A percentile compares a stretch with the other conserved stretches of the same genome.
Evolutionary conservation across 2,329 filamentous ascomycete genomes (phyloP).

Genomic region (Alternaria hordeiaustralica): DNA sequence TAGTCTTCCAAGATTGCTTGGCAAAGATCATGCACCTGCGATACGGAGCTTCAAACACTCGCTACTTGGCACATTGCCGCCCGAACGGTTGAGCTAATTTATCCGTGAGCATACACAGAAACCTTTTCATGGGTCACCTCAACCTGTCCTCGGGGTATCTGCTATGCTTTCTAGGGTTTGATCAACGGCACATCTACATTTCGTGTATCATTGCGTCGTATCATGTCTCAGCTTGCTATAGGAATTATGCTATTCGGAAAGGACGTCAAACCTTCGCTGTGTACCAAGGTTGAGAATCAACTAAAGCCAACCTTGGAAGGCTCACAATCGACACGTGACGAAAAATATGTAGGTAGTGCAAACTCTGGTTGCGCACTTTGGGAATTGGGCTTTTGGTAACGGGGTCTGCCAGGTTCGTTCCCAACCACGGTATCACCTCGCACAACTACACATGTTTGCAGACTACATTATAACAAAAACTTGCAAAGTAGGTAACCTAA

Average conservation of each 20-base stretch:
- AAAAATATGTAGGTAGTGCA: neutral
- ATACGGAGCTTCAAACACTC: slow-evolving; percentile 7
- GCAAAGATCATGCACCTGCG: slow-evolving; percentile 1
- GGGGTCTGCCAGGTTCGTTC: neutral
- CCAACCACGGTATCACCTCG: neutral
- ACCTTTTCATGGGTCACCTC: neutral
- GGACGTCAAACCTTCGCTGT: neutral
- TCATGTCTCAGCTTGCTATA: neutral
- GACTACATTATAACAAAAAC: neutral
- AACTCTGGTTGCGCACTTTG: neutral
- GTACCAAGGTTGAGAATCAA: neutral
- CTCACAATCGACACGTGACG: neutral
- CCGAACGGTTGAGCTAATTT: neutral
- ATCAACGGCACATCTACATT: neutral
- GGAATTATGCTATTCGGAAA: neutral
- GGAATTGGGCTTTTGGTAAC: neutral
- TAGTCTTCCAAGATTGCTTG: slow-evolving; percentile 1
- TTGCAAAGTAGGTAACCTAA: neutral
- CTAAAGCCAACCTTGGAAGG: neutral
- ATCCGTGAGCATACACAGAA: neutral
- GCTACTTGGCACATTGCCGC: slow-evolving; percentile 1
- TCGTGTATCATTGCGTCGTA: neutral
- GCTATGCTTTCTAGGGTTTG: neutral
- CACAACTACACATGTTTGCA: neutral
- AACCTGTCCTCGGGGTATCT: neutral